A percentile compares a stretch with the other conserved stretches of the same genome.
These are phyloP conservation scores for Mycosphaerella arachidis DNA, from an alignment of 2,329 filamentous ascomycete genomes.

Conservation along the genomic window DNA sequence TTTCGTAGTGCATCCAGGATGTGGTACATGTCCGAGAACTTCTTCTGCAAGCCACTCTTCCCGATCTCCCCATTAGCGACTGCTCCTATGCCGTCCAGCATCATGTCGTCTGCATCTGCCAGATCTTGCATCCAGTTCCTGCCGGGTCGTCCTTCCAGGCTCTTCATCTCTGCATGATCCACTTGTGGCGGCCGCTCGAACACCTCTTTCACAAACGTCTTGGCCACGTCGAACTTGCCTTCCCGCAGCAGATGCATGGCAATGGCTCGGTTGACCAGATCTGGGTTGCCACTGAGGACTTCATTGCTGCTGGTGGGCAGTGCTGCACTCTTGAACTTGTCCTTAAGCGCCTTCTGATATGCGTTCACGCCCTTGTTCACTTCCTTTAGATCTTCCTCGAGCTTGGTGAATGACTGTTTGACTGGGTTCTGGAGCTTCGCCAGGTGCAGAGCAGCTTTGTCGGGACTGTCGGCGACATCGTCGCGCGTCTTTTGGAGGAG, in stretches of 20 bases:
- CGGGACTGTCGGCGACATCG: conserved; percentile 66
- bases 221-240: conserved; percentile 84
- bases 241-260: conserved; percentile 95
- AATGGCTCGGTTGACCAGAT: conserved; percentile 85
- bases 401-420: conserved; percentile 71
- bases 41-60: conserved; percentile 58
- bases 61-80: conserved; percentile 13
- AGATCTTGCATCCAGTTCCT: conserved; percentile 23
- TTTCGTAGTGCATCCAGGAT: conserved; percentile 75
- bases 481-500: conserved; percentile 69
- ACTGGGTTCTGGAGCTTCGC: conserved; percentile 82
- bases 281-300: conserved; percentile 68
- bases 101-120: conserved; percentile 18
- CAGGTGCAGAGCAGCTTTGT: conserved; percentile 67
- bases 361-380: conserved; percentile 76
- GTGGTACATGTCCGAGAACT: conserved; percentile 85
- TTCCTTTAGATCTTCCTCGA: conserved; percentile 77
- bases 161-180: not conserved
- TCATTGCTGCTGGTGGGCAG: conserved; percentile 75
- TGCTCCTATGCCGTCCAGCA: conserved; percentile 16
- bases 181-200: conserved; percentile 24
- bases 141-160: conserved; percentile 6
- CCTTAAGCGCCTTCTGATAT: conserved; percentile 81
- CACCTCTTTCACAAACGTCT: conserved; percentile 75
- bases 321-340: conserved; percentile 65